Evolutionary conservation across 768 basidiomycete genomes (phyloP), one percentile per base, ranked within the genome.

Genomic region (Leccinum olivaceopallidum): DNA sequence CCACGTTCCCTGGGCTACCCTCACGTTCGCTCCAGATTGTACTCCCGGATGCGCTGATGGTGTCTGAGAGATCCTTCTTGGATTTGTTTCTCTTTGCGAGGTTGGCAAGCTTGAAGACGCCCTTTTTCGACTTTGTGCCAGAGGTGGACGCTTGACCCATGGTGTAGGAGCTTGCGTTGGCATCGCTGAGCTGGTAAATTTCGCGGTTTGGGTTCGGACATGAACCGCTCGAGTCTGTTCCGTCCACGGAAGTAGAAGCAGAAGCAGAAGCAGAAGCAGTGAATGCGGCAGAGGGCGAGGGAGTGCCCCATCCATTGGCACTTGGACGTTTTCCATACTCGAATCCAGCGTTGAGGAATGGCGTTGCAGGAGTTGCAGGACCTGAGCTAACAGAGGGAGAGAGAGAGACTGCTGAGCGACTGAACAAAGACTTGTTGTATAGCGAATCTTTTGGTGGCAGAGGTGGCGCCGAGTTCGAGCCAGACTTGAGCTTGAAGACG

Each of bases 361-460:
- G 57, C 0, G 70, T 63, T 9, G 65, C 52, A 1, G 72, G 70
- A 0, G 74, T 74, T 6, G 51, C 44, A 12, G 74, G 71, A 0
- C 60, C 64, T 0, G 62, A 65, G 39, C 58, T 67, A 53, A 72
- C 64, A 2, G 79, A 77, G 26, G 80, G 80, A 9, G 78, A 75
- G 42, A 85, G 76, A 9, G 83, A 83, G 28, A 76, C 67, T 56
- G 83, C 72, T 2, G 83, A 83, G 49, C 78, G 77, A 26, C 65
- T 77, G 65, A 75, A 75, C 65, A 79, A 61, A 12, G 77, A 73
- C 55, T 63, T 76, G 65, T 67, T 75, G 65, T 72, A 71, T 5
- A 62, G 49, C 0, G 63, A 54, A 64, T 90, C 88, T 73, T 90
- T 89, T 44, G 87, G 87, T 0, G 88, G 88, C 2, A 77, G 82